These are phyloP conservation scores for Aphanocladium album DNA, from an alignment of 2,329 filamentous ascomycete species.

Conservation along the genomic window DNA sequence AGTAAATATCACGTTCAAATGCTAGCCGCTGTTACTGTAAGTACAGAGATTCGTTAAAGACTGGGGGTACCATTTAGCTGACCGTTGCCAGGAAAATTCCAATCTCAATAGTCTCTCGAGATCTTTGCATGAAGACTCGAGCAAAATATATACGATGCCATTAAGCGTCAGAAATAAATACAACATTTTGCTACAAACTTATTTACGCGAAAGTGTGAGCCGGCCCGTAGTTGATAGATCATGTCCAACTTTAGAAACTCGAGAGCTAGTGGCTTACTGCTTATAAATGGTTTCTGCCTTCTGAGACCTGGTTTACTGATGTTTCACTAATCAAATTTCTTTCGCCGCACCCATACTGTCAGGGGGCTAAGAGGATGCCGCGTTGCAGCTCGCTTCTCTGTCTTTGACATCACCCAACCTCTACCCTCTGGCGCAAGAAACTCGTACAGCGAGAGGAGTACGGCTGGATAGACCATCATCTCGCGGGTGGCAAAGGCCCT, in stretches of 20 bases:
- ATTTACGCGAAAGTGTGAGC: too few species aligned
- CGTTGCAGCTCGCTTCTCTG: slow-evolving; percentile 23
- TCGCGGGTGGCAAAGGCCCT: slow-evolving; percentile 28
- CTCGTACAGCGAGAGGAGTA: slow-evolving; percentile 33
- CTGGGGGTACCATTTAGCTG: background rate
- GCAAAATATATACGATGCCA: background rate
- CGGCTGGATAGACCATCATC: slow-evolving; percentile 29
- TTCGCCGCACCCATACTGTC: slow-evolving; percentile 30
- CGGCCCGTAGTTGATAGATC: too few species aligned
- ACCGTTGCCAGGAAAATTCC: background rate
- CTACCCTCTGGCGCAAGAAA: slow-evolving; percentile 25
- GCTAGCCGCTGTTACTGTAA: background rate
- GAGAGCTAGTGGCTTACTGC: too few species aligned
- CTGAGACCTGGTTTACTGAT: too few species aligned
- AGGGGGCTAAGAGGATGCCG: slow-evolving; percentile 23
- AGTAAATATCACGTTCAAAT: background rate
- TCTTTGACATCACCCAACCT: slow-evolving; percentile 23
- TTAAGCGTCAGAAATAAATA: background rate
- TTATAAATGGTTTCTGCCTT: too few species aligned
- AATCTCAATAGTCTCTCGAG: too few species aligned
- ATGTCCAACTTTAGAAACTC: too few species aligned
- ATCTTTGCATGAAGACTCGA: background rate
- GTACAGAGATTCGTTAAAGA: too few species aligned
- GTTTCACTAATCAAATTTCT: too few species aligned
- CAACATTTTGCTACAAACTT: background rate